phyloP scores from a whole-genome alignment of 805 yeast species.

The Danielozyma ontarioensis region DNA sequence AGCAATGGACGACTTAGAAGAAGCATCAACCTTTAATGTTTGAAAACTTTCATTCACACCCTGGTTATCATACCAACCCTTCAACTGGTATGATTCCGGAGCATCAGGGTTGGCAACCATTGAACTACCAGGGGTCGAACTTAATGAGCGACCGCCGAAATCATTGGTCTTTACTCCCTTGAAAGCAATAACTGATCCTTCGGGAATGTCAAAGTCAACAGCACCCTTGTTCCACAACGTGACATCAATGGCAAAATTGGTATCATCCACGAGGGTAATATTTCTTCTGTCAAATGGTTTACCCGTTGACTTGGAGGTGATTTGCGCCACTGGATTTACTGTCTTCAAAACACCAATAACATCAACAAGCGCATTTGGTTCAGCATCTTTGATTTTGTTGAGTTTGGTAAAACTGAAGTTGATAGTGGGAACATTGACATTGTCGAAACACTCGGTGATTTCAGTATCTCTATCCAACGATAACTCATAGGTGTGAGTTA shows the following conservation, averaged over 20 bases:
- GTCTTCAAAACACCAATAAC: constrained; percentile 82
- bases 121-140: constrained; percentile 74
- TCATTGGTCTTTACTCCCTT: constrained; percentile 89
- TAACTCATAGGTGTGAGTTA: constrained; percentile 86
- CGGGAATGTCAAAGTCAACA: constrained; percentile 62
- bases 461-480: constrained; percentile 73
- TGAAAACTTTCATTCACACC: constrained; percentile 64
- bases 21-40: constrained; percentile 50
- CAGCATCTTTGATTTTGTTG: constrained; percentile 59
- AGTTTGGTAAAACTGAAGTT: constrained; percentile 72
- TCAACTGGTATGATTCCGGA: constrained; percentile 78
- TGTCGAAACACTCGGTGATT: constrained; percentile 61
- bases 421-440: constrained; percentile 67
- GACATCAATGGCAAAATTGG: constrained; percentile 66
- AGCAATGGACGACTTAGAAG: constrained; percentile 31
- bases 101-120: constrained; percentile 80
- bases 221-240: constrained; percentile 94
- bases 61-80: constrained; percentile 91
- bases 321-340: constrained; percentile 69
- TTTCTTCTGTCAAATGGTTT: constrained; percentile 92
- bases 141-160: constrained; percentile 79
- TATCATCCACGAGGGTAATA: constrained; percentile 76
- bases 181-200: constrained; percentile 82
- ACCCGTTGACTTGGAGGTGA: constrained; percentile 83
- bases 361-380: constrained; percentile 71